Evolutionary conservation across 1,139 yeast species (phyloP).

Genomic region (Yamadazyma kanchanaburiensis): DNA sequence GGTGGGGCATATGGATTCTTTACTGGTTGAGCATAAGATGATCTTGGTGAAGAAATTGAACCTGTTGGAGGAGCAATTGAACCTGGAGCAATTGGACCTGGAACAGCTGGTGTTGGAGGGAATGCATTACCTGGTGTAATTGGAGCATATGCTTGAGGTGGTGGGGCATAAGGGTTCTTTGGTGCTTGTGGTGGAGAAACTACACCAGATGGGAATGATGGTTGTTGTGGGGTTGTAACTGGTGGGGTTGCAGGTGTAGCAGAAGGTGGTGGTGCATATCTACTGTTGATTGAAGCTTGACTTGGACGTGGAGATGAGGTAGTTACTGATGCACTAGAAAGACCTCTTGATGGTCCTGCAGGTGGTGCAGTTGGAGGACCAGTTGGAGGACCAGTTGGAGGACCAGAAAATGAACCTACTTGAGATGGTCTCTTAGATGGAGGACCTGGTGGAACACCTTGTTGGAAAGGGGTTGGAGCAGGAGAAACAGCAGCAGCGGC

Average conservation of each 20-base stretch:
- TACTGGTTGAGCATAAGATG: conserved; percentile 21
- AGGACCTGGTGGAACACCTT: conserved; percentile 15
- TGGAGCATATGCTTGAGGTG: background rate
- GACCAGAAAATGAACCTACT: conserved; percentile 2
- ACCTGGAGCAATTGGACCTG: too few relatives aligned
- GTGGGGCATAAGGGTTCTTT: conserved; percentile 16
- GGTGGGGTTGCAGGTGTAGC: conserved; percentile 11
- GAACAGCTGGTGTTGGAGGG: conserved; percentile 7
- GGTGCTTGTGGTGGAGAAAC: conserved; percentile 9
- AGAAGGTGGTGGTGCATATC: conserved; percentile 41
- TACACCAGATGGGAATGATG: conserved; percentile 4
- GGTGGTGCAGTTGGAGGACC: conserved; percentile 7
- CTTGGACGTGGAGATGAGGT: conserved; percentile 13
- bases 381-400: background rate
- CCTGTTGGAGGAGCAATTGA: too few relatives aligned
- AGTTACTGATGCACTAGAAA: conserved; percentile 25
- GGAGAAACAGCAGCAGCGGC: conserved; percentile 40
- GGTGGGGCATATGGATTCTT: conserved; percentile 44
- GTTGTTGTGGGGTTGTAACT: conserved; percentile 1
- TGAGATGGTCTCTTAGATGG: conserved; percentile 12
- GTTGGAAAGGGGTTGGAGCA: conserved; percentile 22
- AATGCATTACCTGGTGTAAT: conserved; percentile 7
- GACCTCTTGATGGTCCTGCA: conserved; percentile 28
- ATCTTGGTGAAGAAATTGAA: conserved; percentile 9
- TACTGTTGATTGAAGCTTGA: conserved; percentile 20